phyloP scores from a whole-genome alignment of 208 protist species.

The Leishmania aethiopica region DNA sequence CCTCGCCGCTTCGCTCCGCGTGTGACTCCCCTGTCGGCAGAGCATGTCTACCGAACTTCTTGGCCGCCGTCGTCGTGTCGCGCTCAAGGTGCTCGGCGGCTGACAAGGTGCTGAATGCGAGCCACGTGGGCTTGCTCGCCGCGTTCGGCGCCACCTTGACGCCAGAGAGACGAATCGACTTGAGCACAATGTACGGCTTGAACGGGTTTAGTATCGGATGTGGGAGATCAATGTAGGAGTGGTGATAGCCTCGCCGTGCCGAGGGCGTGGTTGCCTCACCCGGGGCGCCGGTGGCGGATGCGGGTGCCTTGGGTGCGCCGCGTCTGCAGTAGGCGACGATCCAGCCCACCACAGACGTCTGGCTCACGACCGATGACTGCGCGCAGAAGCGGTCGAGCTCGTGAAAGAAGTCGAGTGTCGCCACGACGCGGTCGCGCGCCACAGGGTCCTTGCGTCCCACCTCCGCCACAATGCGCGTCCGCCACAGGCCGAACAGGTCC shows the following conservation, averaged over 20 bases:
- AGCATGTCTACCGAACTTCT: neutral
- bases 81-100: constrained; percentile 22
- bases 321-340: constrained; percentile 33
- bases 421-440: constrained; percentile 25
- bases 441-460: constrained; percentile 21
- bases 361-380: constrained; percentile 18
- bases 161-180: constrained; percentile 37
- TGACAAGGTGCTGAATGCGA: constrained; percentile 48
- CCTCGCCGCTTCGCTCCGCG: neutral
- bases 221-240: constrained; percentile 38
- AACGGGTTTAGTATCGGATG: constrained; percentile 43
- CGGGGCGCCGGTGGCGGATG: neutral
- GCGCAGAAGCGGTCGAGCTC: constrained; percentile 38
- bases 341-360: constrained; percentile 29
- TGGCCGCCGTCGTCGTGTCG: neutral
- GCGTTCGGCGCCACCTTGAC: constrained; percentile 34
- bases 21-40: neutral
- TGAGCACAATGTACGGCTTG: constrained; percentile 37
- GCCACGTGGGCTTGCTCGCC: constrained; percentile 42
- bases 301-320: neutral
- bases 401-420: constrained; percentile 42
- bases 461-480: constrained; percentile 37
- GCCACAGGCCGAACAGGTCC: constrained; percentile 41
- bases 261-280: neutral
- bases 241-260: neutral